These are phyloP conservation scores for Aspergillus versicolor DNA, from an alignment of 2,329 filamentous ascomycete genomes.

Conservation along the genomic window DNA sequence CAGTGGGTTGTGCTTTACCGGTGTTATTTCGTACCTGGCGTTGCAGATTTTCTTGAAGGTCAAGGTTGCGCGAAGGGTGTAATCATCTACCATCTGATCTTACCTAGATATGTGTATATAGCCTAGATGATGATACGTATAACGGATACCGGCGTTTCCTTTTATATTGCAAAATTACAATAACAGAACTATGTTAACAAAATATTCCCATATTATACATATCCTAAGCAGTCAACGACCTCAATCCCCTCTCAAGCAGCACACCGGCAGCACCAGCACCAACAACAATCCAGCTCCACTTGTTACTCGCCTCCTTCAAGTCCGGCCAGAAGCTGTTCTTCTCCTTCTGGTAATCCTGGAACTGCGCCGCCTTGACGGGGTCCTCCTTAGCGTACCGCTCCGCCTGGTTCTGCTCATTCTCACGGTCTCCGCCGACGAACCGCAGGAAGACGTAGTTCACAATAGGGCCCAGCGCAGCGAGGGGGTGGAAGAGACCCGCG, in stretches of 20 bases:
- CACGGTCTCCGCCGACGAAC: slow-evolving; percentile 56
- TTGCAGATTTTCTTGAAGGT: not conserved
- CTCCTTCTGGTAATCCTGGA: slow-evolving; percentile 52
- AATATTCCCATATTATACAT: too few relatives aligned
- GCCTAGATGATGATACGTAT: too few relatives aligned
- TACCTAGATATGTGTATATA: too few relatives aligned
- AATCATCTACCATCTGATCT: too few relatives aligned
- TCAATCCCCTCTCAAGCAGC: slow-evolving; percentile 43
- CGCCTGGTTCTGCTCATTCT: slow-evolving; percentile 55
- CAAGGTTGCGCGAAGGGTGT: too few relatives aligned
- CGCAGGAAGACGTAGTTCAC: slow-evolving; percentile 61
- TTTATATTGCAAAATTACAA: too few relatives aligned
- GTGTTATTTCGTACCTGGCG: not conserved
- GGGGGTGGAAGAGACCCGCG: slow-evolving; percentile 54
- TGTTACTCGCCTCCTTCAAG: slow-evolving; percentile 51
- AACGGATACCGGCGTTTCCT: too few relatives aligned
- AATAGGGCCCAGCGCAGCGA: slow-evolving; percentile 56
- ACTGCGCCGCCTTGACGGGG: slow-evolving; percentile 53
- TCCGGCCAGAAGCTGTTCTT: slow-evolving; percentile 63
- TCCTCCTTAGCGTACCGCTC: slow-evolving; percentile 53
- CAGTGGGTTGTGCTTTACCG: not conserved
- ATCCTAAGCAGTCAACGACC: slow-evolving; percentile 1
- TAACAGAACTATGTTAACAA: too few relatives aligned
- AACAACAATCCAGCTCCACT: slow-evolving; percentile 57
- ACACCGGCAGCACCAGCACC: slow-evolving; percentile 52